Base-by-base conservation (phyloP, 2,329 filamentous ascomycete species). In the Myriosclerotinia curreyana region DNA sequence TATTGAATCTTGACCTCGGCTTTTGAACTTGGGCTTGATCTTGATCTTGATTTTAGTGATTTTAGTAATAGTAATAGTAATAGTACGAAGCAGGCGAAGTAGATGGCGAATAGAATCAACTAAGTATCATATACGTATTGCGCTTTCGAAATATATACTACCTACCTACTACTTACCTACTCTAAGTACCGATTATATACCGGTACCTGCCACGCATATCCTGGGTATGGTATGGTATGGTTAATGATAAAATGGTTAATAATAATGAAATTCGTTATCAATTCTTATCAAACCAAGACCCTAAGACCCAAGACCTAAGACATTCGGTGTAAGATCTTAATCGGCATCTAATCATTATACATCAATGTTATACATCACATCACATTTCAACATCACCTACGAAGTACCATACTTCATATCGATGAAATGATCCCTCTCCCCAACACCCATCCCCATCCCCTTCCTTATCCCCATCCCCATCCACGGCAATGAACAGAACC, bases 401-500 rank as follows among this genome's bases (percentile, higher is more conserved):
- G n/a, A n/a, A n/a, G n/a, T n/a, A n/a, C n/a, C 49, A 28, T 17
- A 28, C 6, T 17, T 17, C 14, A 3, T 5, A 8, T 8, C 48
- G 8, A 50, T 28, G 42, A 44, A 20, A 46, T 46, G 42, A 44
- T 44, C 25, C 22, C 38, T 25, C 22, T 31, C 20, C 54, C 15
- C 11, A 5, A 4, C 31, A 48, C 46, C 52, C 12, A 44, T 60
- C n/a, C 9, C 17, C 22, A 25, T 4, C 2, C 28, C 28, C 28
- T 5, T 31, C 5, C 28, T 60, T 51, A 64, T 55, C 2, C 28
- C 28, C 28, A 31, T 31, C 5, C 28, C 62, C 54, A 64, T 55
- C 42, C 42, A 59, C 64, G 22, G 66, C 53, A 52, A 70, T 72
- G 68, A 67, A 60, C 51, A 66, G 68, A 55, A 70, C 72, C 1